Base-by-base conservation (phyloP, 495 filamentous ascomycete species). In the Podospora sp. region DNA sequence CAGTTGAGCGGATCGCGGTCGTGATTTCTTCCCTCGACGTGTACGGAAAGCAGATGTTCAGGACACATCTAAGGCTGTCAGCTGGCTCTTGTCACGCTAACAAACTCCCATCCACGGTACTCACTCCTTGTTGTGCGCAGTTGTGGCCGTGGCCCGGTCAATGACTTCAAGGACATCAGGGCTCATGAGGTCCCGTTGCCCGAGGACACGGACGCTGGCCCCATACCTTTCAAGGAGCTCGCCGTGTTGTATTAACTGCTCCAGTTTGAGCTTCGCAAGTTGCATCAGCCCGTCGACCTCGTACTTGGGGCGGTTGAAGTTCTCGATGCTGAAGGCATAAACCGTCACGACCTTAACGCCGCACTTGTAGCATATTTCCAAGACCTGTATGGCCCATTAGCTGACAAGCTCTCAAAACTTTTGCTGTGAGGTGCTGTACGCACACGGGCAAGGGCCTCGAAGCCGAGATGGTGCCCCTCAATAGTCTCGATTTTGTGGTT, bases 281-380 rank as follows among this genome's bases (percentile, higher is more conserved):
- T 97, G 92, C 95, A 99, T 99, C 60, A 99, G 81, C 18, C 92
- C 93, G 76, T 97, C 93, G 35, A 99, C 96, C 77, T 99, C 95
- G 79, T 97, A 94, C 76, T 93, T 94, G n/a, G 93, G 94, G 6
- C 95, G 88, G 77, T 98, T 97, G 83, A 97, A 99, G 80, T 99
- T 99, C 79, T 98, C 95, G 75, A 98, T 96, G 72, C 91, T 95
- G 83, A 99, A 99, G 5, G 95, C 95, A 78, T 98, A 99, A 62
- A 99, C 91, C 0, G 95, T 97, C 16, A 99, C 95, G 4, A 96
- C 93, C 76, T 93, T 91, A 29, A 99, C 91, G 20, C 95, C 95
- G 65, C 90, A 92, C 74, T 96, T 95, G 81, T 98, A 99, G 84
- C 96, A 98, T 33, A 99, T 91, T 79, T 99, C 95, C 16, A 99